phyloP scores from a whole-genome alignment of 805 yeast genomes.

The Candida insectorum region DNA sequence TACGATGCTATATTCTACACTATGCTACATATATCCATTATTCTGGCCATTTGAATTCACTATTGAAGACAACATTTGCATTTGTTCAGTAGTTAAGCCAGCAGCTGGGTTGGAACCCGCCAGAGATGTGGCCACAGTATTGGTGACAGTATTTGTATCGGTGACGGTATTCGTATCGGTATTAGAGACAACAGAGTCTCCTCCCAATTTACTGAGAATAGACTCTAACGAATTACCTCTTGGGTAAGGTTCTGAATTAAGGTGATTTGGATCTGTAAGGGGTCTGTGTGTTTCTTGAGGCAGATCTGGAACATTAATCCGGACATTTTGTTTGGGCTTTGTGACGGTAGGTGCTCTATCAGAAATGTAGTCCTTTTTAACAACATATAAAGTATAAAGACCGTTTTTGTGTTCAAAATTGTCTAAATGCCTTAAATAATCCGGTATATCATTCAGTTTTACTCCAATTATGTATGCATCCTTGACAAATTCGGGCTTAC shows the following conservation, averaged over 20 bases:
- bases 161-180: neutral
- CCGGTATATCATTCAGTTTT: constrained; percentile 15
- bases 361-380: constrained; percentile 35
- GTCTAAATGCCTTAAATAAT: constrained; percentile 14
- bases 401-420: constrained; percentile 16
- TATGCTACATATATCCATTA: too few species aligned
- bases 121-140: constrained; percentile 3
- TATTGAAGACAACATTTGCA: constrained; percentile 9
- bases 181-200: constrained; percentile 2
- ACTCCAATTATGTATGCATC: constrained; percentile 58
- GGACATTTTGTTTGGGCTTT: too few species aligned
- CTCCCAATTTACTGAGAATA: constrained; percentile 25
- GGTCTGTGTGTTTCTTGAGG: too few species aligned
- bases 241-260: constrained; percentile 2
- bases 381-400: constrained; percentile 33
- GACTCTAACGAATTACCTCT: constrained; percentile 15
- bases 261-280: neutral
- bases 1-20: too few species aligned
- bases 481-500: constrained; percentile 48
- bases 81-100: constrained; percentile 9
- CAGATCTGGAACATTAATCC: too few species aligned
- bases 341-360: too few species aligned
- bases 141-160: neutral
- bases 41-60: constrained; percentile 15
- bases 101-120: neutral